These are phyloP conservation scores for Toxoplasma gondii DNA, from an alignment of 169 alveolate species.

Conservation along the genomic window DNA sequence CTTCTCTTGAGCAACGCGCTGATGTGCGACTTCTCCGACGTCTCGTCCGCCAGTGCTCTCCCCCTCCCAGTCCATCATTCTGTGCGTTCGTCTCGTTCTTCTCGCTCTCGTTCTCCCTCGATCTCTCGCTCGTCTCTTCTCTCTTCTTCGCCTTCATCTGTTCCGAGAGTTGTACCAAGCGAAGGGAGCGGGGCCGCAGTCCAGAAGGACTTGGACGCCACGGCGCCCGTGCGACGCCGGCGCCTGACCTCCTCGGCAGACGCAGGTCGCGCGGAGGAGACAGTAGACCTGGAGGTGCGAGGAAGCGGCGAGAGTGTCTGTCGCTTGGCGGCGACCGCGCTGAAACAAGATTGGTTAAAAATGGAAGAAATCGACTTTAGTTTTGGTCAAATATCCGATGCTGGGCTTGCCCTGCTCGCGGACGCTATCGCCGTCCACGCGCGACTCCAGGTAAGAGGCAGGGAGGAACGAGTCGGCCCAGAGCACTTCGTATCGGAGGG, in stretches of 20 bases:
- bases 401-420: constrained; percentile 8
- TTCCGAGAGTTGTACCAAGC: too few species aligned
- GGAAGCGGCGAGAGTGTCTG: neutral
- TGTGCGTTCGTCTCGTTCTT: neutral
- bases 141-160: neutral
- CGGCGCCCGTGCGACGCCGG: neutral
- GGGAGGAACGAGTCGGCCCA: neutral
- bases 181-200: neutral
- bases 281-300: neutral
- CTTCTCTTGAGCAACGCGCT: neutral
- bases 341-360: neutral
- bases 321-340: neutral
- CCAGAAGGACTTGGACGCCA: neutral
- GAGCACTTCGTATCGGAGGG: too few species aligned
- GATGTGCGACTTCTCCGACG: neutral
- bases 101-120: neutral
- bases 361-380: constrained; percentile 20
- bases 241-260: neutral
- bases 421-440: constrained; percentile 1
- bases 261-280: neutral
- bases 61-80: neutral
- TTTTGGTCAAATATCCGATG: neutral
- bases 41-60: neutral
- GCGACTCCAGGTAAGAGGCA: neutral
- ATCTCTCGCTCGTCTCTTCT: neutral